A percentile compares a stretch with the other conserved stretches of the same genome.
Conservation (phyloP, 208 protist genomes). For the Trypanosoma boissoni region DNA sequence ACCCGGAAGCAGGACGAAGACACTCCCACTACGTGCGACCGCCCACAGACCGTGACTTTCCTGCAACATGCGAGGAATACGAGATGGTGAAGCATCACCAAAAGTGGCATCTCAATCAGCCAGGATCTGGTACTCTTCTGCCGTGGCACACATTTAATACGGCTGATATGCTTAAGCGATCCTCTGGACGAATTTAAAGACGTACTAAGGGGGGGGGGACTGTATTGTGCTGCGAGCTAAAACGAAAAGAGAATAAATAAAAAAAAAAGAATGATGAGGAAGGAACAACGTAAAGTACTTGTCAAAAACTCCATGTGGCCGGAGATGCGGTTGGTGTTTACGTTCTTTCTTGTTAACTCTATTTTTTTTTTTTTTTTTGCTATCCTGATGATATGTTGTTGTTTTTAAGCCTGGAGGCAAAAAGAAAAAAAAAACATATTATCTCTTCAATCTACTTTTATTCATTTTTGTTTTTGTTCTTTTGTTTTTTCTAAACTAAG, state of each 20-base stretch:
- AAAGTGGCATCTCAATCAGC: conserved; percentile 91
- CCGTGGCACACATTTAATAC: conserved; percentile 85
- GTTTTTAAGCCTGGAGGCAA: too few relatives aligned
- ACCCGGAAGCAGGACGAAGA: conserved; percentile 75
- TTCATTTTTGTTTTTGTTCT: too few relatives aligned
- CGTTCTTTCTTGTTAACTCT: background rate
- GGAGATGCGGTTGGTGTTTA: background rate
- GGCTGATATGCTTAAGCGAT: conserved; percentile 52
- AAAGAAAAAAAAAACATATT: conserved; percentile 5
- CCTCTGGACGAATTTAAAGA: conserved; percentile 24
- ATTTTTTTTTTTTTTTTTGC: background rate
- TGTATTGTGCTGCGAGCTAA: too few relatives aligned
- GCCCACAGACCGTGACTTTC: conserved; percentile 78
- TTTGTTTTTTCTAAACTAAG: too few relatives aligned
- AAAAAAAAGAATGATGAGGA: background rate
- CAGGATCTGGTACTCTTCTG: conserved; percentile 81
- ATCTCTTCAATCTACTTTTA: too few relatives aligned
- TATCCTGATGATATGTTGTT: background rate
- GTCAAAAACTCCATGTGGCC: too few relatives aligned
- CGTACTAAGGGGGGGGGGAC: too few relatives aligned
- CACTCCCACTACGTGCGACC: conserved; percentile 79
- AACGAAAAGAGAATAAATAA: conserved; percentile 1
- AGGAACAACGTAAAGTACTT: too few relatives aligned
- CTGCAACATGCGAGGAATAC: conserved; percentile 84
- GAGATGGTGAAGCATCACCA: conserved; percentile 91